Evolutionary conservation across 192 early-diverging fungal genomes (phyloP).

Genomic region (Backusella liffmaniae): DNA sequence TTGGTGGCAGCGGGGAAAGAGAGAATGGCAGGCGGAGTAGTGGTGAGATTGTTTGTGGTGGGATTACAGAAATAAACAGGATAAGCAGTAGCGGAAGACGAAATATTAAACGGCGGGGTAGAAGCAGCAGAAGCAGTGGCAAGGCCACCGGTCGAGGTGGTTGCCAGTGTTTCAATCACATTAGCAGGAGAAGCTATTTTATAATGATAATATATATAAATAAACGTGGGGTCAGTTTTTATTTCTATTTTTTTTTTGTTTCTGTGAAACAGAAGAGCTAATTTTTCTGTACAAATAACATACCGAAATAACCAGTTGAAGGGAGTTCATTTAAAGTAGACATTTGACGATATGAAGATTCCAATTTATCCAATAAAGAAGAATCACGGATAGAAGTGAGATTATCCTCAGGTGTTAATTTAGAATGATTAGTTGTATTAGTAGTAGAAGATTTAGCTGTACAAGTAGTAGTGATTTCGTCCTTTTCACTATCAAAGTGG

Average conservation of each 20-base stretch:
- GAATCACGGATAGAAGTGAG: conserved; percentile 23
- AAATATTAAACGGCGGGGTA: conserved; percentile 24
- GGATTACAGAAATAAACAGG: conserved; percentile 21
- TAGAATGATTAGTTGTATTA: neutral
- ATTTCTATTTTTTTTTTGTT: neutral
- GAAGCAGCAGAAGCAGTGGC: conserved; percentile 7
- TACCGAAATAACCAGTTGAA: conserved; percentile 20
- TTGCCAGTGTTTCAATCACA: neutral
- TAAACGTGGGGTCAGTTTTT: neutral
- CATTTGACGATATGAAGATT: conserved; percentile 17
- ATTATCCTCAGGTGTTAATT: conserved; percentile 27
- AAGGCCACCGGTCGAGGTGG: neutral
- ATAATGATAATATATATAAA: neutral
- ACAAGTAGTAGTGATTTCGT: neutral
- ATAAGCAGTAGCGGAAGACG: conserved; percentile 27
- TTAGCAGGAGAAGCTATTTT: neutral
- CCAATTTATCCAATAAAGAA: conserved; percentile 27
- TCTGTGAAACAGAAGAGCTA: neutral
- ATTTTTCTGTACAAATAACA: neutral
- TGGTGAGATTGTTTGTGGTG: conserved; percentile 5
- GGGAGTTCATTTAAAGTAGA: conserved; percentile 17
- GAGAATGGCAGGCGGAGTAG: neutral
- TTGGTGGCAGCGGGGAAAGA: conserved; percentile 22
- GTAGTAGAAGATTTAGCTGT: neutral
- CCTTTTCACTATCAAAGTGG: neutral